Percentiles rank a stretch among this genome's conserved stretches.
These are phyloP conservation scores for Neonectria neomacrospora DNA, from an alignment of 2,329 filamentous ascomycete species.

Conservation along the genomic window DNA sequence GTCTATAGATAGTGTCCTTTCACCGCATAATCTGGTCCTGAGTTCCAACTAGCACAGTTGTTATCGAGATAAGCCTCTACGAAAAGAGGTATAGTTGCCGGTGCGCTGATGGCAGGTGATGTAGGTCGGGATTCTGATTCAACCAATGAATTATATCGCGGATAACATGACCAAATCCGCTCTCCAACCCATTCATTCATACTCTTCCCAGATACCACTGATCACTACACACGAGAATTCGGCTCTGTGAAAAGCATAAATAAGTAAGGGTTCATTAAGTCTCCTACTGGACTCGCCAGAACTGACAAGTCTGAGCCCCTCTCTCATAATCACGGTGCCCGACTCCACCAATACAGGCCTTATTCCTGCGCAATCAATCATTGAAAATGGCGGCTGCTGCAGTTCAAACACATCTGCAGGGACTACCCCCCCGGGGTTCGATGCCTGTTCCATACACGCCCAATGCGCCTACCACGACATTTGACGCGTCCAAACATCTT, in stretches of 20 bases:
- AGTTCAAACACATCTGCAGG: not conserved
- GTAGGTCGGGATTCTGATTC: not conserved
- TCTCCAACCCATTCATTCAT: not conserved
- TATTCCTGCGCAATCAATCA: not conserved
- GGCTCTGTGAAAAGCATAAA: not conserved
- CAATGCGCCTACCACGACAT: not conserved
- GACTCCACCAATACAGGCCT: not conserved
- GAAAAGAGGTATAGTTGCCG: not conserved
- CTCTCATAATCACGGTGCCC: not conserved
- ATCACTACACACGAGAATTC: not conserved
- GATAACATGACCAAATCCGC: constrained; percentile 6
- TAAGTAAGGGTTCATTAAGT: not conserved
- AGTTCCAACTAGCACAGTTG: not conserved
- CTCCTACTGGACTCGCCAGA: not conserved
- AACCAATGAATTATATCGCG: not conserved
- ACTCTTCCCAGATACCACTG: not conserved
- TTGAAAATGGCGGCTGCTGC: constrained; percentile 2
- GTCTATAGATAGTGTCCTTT: not conserved
- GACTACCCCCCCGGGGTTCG: not conserved
- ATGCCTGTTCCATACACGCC: not conserved
- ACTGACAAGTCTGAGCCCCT: no score
- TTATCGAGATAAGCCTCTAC: not conserved
- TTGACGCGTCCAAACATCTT: constrained; percentile 59
- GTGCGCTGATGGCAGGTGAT: not conserved
- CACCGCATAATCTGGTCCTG: not conserved